Evolutionary conservation across 179 eudicot genomes (phyloP).

Genomic region (Spinacia oleracea): DNA sequence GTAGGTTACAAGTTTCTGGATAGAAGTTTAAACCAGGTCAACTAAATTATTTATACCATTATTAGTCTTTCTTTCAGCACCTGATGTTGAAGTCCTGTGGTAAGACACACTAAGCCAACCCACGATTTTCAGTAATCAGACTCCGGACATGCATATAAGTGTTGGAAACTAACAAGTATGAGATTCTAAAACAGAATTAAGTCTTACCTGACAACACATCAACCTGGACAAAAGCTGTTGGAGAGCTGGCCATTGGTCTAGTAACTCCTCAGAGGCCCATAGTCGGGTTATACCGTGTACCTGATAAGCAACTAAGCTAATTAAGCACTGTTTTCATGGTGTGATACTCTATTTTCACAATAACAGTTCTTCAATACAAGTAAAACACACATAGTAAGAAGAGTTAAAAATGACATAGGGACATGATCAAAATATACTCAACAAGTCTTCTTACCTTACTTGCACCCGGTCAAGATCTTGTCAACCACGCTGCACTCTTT

Average conservation of each 20-base stretch:
- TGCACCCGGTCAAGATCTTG: constrained; percentile 65
- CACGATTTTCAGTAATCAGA: background rate
- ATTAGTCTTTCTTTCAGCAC: constrained; percentile 94
- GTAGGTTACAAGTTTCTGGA: constrained; percentile 25
- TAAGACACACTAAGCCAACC: constrained; percentile 10
- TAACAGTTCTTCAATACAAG: too few species aligned
- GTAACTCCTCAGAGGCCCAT: constrained; percentile 57
- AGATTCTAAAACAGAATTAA: background rate
- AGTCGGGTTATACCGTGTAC: constrained; percentile 65
- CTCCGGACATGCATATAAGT: too few species aligned
- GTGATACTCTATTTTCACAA: too few species aligned
- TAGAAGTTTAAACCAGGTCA: constrained; percentile 62
- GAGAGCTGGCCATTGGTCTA: constrained; percentile 82
- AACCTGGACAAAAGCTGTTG: constrained; percentile 84
- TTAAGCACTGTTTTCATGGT: too few species aligned
- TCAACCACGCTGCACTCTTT: constrained; percentile 73
- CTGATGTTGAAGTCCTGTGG: too few species aligned
- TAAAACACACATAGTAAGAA: too few species aligned
- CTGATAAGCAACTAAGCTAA: constrained; percentile 33
- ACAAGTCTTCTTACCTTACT: constrained; percentile 53
- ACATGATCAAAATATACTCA: background rate
- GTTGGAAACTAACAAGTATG: background rate
- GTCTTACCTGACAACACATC: constrained; percentile 66
- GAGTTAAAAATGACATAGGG: background rate
- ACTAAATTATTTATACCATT: constrained; percentile 97